A percentile compares a stretch with the other conserved stretches of the same genome.
phyloP scores from a whole-genome alignment of 768 basidiomycete genomes.

The Hygrophoropsis aurantiaca region DNA sequence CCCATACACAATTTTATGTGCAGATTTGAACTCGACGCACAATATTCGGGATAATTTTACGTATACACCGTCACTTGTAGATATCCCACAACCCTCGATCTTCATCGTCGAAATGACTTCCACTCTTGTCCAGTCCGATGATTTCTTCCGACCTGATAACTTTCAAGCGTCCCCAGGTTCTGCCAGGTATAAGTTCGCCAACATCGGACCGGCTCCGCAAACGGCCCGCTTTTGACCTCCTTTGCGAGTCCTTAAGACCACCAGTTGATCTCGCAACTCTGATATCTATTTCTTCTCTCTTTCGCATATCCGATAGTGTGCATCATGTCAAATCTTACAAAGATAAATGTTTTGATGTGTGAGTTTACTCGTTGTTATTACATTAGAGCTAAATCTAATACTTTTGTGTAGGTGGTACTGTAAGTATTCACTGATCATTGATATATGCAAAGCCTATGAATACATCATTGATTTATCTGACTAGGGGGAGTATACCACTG shows the following conservation, averaged over 20 bases:
- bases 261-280: not conserved
- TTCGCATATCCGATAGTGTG: not conserved
- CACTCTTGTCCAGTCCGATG: too few relatives aligned
- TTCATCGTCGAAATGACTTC: too few relatives aligned
- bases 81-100: too few relatives aligned
- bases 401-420: conserved; percentile 43
- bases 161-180: too few relatives aligned
- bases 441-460: not conserved
- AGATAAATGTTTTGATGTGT: conserved; percentile 82
- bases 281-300: not conserved
- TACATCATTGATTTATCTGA: not conserved
- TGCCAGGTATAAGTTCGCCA: too few relatives aligned
- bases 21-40: too few relatives aligned
- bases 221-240: conserved; percentile 3
- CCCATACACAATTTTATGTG: too few relatives aligned
- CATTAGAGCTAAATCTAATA: conserved; percentile 5
- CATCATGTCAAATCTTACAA: conserved; percentile 45
- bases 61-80: too few relatives aligned
- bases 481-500: conserved; percentile 90
- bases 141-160: too few relatives aligned
- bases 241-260: not conserved
- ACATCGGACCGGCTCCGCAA: conserved; percentile 3
- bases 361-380: conserved; percentile 20
- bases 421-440: too few relatives aligned
- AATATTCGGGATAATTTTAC: too few relatives aligned